Evolutionary conservation across 805 yeast species (phyloP).

Genomic region (Candida sonorensis): DNA sequence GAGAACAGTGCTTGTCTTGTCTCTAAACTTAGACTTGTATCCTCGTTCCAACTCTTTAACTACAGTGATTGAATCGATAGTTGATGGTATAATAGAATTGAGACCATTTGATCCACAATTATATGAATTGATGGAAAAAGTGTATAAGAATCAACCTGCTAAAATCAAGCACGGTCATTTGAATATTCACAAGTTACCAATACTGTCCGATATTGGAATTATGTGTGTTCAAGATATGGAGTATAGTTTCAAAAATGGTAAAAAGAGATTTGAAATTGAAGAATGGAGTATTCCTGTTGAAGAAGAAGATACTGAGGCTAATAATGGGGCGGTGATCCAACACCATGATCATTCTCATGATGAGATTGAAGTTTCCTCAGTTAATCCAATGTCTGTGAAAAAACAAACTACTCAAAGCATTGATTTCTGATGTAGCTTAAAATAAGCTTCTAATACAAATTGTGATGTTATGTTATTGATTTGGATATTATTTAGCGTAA

Average conservation of each 20-base stretch:
- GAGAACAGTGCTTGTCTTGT: conserved; percentile 39
- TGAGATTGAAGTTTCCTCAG: conserved; percentile 1
- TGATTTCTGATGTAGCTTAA: conserved; percentile 7
- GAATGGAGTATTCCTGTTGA: conserved; percentile 98
- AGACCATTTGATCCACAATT: conserved; percentile 79
- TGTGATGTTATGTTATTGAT: too few species aligned
- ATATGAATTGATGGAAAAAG: conserved; percentile 56
- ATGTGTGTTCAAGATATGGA: conserved; percentile 74
- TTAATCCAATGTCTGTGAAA: conserved; percentile 3
- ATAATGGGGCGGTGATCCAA: too few species aligned
- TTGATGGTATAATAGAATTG: conserved; percentile 65
- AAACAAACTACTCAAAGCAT: conserved; percentile 3
- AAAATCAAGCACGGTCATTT: conserved; percentile 83
- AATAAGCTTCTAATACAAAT: too few species aligned
- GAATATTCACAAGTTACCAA: conserved; percentile 67
- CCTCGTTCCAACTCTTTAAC: conserved; percentile 45
- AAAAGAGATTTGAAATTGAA: conserved; percentile 77
- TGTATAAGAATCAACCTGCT: conserved; percentile 64
- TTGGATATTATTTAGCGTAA: too few species aligned
- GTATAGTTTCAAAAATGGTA: conserved; percentile 79
- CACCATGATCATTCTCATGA: neutral
- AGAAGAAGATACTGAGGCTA: conserved; percentile 65
- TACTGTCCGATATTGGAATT: conserved; percentile 66
- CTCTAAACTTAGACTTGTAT: conserved; percentile 61
- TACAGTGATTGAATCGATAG: conserved; percentile 48